phyloP scores from a whole-genome alignment of 1,284 basidiomycete species.

The Ceratobasidium theobromae region DNA sequence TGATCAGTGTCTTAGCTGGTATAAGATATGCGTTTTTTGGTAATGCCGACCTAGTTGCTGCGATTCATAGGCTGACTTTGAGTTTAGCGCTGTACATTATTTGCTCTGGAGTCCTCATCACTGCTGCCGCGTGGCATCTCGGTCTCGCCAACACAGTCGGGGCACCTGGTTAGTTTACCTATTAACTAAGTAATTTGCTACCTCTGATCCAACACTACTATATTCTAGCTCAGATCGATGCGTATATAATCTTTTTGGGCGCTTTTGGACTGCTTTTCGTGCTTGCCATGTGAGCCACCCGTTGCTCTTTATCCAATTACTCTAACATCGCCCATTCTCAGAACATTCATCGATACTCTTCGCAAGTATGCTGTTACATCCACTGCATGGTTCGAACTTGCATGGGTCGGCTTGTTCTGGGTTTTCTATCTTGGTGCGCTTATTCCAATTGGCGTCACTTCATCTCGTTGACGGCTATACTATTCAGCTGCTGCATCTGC shows the following conservation, averaged over 20 bases:
- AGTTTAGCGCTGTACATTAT: conserved; percentile 25
- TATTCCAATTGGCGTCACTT: not conserved
- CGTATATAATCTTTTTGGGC: conserved; percentile 33
- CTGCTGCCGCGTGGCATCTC: conserved; percentile 23
- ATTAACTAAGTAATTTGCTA: not conserved
- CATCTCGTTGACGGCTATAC: not conserved
- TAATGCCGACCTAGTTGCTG: not conserved
- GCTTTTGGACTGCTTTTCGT: conserved; percentile 30
- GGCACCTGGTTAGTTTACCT: not conserved
- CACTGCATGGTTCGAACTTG: conserved; percentile 34
- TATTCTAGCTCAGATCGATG: conserved; percentile 28
- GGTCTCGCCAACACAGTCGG: conserved; percentile 15
- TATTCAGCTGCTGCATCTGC: conserved; percentile 21
- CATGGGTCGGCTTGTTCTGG: conserved; percentile 34
- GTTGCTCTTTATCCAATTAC: not conserved
- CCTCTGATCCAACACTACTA: not conserved
- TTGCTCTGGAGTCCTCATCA: conserved; percentile 24
- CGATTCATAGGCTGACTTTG: not conserved
- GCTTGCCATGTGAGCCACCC: conserved; percentile 30
- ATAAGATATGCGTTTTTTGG: conserved; percentile 32
- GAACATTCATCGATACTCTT: conserved; percentile 33
- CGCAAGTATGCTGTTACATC: conserved; percentile 33
- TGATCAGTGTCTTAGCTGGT: conserved; percentile 32
- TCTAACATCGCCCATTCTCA: not conserved
- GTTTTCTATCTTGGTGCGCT: conserved; percentile 33